A percentile compares a stretch with the other conserved stretches of the same genome.
phyloP scores from a whole-genome alignment of 805 yeast species.

The Blastobotrys robertii region DNA sequence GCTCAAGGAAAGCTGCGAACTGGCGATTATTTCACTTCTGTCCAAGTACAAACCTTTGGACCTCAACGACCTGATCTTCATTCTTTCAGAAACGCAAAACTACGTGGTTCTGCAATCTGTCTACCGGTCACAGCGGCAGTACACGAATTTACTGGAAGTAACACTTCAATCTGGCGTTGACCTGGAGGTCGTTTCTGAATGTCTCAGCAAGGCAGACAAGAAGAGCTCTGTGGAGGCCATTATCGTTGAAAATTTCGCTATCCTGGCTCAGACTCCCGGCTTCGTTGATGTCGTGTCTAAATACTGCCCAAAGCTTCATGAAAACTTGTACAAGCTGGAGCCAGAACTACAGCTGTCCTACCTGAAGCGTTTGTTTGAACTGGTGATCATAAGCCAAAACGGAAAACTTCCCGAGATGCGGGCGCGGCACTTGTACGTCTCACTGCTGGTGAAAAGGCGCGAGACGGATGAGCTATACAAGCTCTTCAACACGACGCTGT shows the following conservation, averaged over 20 bases:
- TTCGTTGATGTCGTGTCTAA: constrained; percentile 32
- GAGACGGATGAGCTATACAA: constrained; percentile 10
- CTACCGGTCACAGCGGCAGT: constrained; percentile 44
- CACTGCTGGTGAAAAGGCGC: constrained; percentile 17
- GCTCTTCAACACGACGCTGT: constrained; percentile 24
- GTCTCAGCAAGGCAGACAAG: constrained; percentile 5
- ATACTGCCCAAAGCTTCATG: constrained; percentile 34
- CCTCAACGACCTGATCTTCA: constrained; percentile 38
- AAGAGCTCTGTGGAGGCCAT: constrained; percentile 22
- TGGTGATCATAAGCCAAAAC: constrained; percentile 1
- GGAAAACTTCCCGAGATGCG: constrained; percentile 7
- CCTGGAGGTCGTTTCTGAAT: constrained; percentile 12
- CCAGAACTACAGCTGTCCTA: constrained; percentile 20
- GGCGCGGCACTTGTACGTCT: constrained; percentile 14
- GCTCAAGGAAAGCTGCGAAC: constrained; percentile 52
- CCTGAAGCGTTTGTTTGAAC: constrained; percentile 12
- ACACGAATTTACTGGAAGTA: constrained; percentile 43
- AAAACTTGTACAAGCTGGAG: constrained; percentile 26
- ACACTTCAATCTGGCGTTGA: constrained; percentile 32
- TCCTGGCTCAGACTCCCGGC: constrained; percentile 22
- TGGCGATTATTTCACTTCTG: constrained; percentile 63
- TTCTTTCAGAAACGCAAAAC: constrained; percentile 46
- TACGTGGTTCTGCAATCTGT: constrained; percentile 49
- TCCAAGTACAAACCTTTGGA: constrained; percentile 55
- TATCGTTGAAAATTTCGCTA: constrained; percentile 24